Conservation (phyloP, 169 alveolate genomes). For the Perkinsus chesapeaki region DNA sequence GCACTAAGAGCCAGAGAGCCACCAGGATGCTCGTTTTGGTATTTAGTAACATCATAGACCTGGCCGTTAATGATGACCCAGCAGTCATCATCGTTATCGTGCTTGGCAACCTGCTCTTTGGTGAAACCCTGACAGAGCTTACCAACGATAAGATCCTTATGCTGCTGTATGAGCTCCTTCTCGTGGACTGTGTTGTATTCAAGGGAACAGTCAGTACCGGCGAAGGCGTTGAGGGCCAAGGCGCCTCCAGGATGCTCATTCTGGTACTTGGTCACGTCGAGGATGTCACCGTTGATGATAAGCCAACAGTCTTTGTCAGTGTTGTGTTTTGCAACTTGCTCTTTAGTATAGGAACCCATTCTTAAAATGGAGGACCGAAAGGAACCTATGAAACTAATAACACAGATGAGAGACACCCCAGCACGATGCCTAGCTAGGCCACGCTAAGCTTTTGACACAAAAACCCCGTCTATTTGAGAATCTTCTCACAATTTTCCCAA, state of each 20-base stretch:
- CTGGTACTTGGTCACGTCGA: conserved; percentile 48
- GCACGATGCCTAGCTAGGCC: neutral
- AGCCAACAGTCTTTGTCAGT: conserved; percentile 49
- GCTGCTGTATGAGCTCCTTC: neutral
- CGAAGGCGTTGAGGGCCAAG: neutral
- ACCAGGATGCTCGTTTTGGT: conserved; percentile 56
- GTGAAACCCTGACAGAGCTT: neutral
- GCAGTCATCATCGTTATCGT: conserved; percentile 39
- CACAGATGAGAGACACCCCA: neutral
- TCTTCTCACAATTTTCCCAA: too few species aligned
- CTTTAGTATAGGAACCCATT: neutral
- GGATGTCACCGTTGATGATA: conserved; percentile 43
- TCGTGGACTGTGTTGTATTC: conserved; percentile 3
- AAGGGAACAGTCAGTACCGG: neutral
- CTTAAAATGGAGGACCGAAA: neutral
- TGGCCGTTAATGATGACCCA: conserved; percentile 54
- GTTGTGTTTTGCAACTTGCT: conserved; percentile 39
- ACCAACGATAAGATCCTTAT: neutral
- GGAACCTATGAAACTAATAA: neutral
- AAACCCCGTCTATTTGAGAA: too few species aligned
- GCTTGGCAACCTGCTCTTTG: conserved; percentile 22
- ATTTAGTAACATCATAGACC: conserved; percentile 57
- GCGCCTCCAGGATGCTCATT: conserved; percentile 62
- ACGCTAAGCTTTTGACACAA: too few species aligned
- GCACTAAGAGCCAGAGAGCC: conserved; percentile 21